phyloP scores from a whole-genome alignment of 2,329 filamentous ascomycete genomes.

The Monosporascus sp. region DNA sequence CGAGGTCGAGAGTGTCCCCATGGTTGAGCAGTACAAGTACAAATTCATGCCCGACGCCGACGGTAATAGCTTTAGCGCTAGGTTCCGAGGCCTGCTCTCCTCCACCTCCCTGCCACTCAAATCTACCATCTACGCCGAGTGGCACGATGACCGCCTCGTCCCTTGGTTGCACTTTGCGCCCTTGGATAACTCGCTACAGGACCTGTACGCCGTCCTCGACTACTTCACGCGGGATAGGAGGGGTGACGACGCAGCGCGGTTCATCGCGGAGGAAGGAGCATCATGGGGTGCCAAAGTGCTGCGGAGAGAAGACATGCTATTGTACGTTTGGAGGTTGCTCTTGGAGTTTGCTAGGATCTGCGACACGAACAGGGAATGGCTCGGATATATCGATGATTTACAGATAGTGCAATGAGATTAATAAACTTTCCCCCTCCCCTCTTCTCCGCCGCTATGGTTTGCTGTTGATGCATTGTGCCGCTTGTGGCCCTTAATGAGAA shows the following conservation, averaged over 20 bases:
- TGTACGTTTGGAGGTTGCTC: constrained; percentile 48
- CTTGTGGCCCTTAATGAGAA: too few species aligned
- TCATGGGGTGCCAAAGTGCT: constrained; percentile 48
- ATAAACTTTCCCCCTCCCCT: too few species aligned
- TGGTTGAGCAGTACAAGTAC: constrained; percentile 32
- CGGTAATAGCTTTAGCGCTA: constrained; percentile 47
- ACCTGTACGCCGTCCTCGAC: constrained; percentile 51
- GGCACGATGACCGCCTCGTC: constrained; percentile 56
- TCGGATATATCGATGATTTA: constrained; percentile 25
- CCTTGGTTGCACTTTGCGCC: constrained; percentile 61
- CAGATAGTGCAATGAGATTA: constrained; percentile 3
- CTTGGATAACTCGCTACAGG: constrained; percentile 52
- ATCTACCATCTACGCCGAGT: constrained; percentile 57
- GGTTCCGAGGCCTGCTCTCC: constrained; percentile 47
- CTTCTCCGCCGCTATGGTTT: too few species aligned
- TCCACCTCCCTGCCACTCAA: constrained; percentile 54
- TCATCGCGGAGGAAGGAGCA: constrained; percentile 45
- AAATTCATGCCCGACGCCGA: constrained; percentile 59
- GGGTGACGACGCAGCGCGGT: constrained; percentile 39
- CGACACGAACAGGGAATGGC: constrained; percentile 22
- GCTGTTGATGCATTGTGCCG: too few species aligned
- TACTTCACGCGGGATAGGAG: constrained; percentile 45
- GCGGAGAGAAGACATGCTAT: constrained; percentile 48
- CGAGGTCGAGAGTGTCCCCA: constrained; percentile 16
- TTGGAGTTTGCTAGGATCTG: constrained; percentile 38